Base-by-base conservation (phyloP, 139 green algal genomes). In the Chlorella sp. region DNA sequence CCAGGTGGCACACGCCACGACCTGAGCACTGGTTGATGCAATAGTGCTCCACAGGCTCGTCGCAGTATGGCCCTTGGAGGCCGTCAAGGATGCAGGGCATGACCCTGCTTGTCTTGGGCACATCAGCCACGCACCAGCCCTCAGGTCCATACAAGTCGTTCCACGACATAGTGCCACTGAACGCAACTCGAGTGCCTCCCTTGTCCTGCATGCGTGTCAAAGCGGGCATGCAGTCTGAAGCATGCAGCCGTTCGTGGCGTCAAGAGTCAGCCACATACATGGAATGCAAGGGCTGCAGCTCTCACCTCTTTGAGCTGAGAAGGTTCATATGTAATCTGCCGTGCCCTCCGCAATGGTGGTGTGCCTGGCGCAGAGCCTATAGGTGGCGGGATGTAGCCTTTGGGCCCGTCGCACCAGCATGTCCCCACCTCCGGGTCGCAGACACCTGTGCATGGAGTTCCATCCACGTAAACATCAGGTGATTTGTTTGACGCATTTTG, bases 11-110 rank as follows among this genome's bases (percentile, higher is more conserved):
- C 5, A 49, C 26, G 17, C 86, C 86, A 34, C 83, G 81, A 0
- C 81, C 86, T 29, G 65, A 80, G 79, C 87, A 91, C 50, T 88
- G 84, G 61, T 87, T 87, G 14, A 78, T 63, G 74, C 87, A 91
- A n/a, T 86, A 83, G 1, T 33, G 35, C 36, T 91, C 87, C 23
- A 80, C 61, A 0, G 61, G 30, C 3, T 77, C 35, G 10, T 90
- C 76, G 60, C 85, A 91, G 29, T 55, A 60, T 34, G 42, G 23
- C 5, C 87, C 85, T 1, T 35, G 63, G 10, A 79, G 42, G 24
- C 86, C 85, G 60, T 90, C 85, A 24, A 81, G 62, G 24, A 78
- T 75, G 50, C 77, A 79, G 2, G 49, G 63, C 27, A 71, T 75
- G 1, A 26, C 61, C 67, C 49, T n/a, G n/a, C n/a, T n/a, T n/a